Percentiles rank a stretch among this genome's conserved stretches.
Evolutionary conservation across 1,139 yeast genomes (phyloP).

Genomic region (Blastobotrys buckinghamii): DNA sequence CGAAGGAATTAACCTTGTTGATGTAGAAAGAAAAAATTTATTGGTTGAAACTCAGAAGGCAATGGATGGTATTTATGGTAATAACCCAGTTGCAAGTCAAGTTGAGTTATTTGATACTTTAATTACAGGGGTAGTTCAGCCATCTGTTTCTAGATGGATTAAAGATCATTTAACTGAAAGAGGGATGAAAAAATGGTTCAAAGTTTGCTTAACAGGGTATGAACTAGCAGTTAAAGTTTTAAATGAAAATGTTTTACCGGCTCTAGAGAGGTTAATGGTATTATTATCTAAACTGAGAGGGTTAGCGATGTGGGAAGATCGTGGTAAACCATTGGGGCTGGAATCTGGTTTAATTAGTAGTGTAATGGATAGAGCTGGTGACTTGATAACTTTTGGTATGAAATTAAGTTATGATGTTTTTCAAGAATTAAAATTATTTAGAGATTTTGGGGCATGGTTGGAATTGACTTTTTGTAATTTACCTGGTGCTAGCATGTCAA

Average conservation of each 20-base stretch:
- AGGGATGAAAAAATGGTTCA: slow-evolving; percentile 56
- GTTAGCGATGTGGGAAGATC: slow-evolving; percentile 38
- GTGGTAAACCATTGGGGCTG: slow-evolving; percentile 34
- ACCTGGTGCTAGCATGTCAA: slow-evolving; percentile 17
- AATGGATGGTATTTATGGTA: slow-evolving; percentile 5
- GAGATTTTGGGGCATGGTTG: slow-evolving; percentile 42
- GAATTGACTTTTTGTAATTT: slow-evolving; percentile 22
- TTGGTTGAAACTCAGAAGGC: slow-evolving; percentile 7
- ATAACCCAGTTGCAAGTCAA: neutral
- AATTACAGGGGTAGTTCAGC: slow-evolving; percentile 52
- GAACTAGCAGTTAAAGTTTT: slow-evolving; percentile 44
- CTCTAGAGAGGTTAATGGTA: slow-evolving; percentile 51
- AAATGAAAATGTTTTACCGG: slow-evolving; percentile 50
- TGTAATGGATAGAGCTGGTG: slow-evolving; percentile 30
- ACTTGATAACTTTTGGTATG: slow-evolving; percentile 37
- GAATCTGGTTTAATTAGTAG: slow-evolving; percentile 28
- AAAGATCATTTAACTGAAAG: slow-evolving; percentile 56
- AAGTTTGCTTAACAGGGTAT: slow-evolving; percentile 45
- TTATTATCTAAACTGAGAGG: slow-evolving; percentile 47
- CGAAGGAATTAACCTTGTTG: slow-evolving; percentile 43
- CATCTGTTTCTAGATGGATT: slow-evolving; percentile 45
- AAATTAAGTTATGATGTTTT: slow-evolving; percentile 44
- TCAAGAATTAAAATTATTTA: slow-evolving; percentile 48
- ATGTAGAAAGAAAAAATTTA: slow-evolving; percentile 23
- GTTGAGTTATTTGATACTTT: slow-evolving; percentile 43